phyloP scores from a whole-genome alignment of 106 monocot species.

The Amphibolis antarctica region DNA sequence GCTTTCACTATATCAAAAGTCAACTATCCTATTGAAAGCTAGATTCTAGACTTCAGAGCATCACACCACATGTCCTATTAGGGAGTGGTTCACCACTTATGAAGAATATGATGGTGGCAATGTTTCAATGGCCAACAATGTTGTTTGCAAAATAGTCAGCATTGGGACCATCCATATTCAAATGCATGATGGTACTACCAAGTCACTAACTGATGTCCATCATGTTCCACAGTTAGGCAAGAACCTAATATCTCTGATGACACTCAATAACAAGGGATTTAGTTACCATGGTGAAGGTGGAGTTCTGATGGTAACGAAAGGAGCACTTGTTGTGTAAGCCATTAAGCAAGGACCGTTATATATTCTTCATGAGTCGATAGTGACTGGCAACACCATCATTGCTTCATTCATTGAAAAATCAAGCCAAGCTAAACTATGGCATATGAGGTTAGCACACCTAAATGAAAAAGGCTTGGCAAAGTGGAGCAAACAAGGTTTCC shows the following conservation, averaged over 20 bases:
- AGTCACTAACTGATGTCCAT: neutral
- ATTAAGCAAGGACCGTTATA: neutral
- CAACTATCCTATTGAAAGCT: no score
- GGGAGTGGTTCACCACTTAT: no score
- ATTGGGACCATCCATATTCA: constrained; percentile 4
- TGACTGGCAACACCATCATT: neutral
- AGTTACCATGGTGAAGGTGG: no score
- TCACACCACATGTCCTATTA: constrained; percentile 8
- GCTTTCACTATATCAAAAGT: no score
- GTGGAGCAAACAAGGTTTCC: neutral
- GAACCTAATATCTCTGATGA: no score
- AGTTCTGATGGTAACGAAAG: constrained; percentile 7
- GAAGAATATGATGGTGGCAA: no score
- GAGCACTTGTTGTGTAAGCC: neutral
- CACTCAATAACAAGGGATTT: no score
- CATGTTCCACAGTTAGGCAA: neutral
- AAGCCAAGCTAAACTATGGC: neutral
- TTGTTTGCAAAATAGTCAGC: no score
- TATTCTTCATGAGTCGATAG: neutral
- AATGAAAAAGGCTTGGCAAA: no score
- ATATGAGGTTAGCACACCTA: constrained; percentile 3
- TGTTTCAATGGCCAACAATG: no score
- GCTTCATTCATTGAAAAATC: neutral
- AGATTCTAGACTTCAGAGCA: neutral
- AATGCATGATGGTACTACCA: constrained; percentile 6